These are phyloP conservation scores for Fusarium cyanostomum DNA, from an alignment of 2,329 filamentous ascomycete species.

Conservation along the genomic window DNA sequence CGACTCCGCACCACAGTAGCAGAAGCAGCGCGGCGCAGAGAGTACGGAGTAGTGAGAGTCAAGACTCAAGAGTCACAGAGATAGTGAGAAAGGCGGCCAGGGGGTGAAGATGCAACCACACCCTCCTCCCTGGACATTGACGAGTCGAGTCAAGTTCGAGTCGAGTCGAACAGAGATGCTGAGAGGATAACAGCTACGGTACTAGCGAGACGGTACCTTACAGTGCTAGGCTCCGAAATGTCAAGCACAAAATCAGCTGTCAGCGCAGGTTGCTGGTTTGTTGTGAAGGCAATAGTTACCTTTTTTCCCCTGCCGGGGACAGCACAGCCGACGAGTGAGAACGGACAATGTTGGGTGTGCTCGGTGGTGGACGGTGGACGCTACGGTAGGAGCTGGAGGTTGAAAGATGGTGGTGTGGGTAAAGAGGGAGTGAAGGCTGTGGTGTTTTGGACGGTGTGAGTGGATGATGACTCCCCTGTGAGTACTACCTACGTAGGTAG, in stretches of 20 bases:
- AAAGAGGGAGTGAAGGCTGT: conserved; percentile 5
- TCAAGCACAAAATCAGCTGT: conserved; percentile 13
- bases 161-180: not conserved
- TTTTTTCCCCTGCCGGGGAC: not conserved
- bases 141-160: not conserved
- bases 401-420: conserved; percentile 15
- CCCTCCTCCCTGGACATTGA: conserved; percentile 2
- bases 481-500: conserved; percentile 6
- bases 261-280: conserved; percentile 8
- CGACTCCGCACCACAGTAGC: conserved; percentile 6
- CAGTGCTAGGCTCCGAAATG: conserved; percentile 7
- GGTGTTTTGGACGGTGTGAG: conserved; percentile 8
- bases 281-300: not conserved
- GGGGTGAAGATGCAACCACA: conserved; percentile 4
- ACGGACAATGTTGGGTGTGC: not conserved
- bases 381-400: not conserved
- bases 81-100: not conserved
- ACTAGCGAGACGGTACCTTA: conserved; percentile 12
- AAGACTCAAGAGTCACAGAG: conserved; percentile 3
- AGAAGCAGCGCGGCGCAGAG: conserved; percentile 1
- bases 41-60: not conserved
- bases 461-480: not conserved
- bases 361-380: not conserved
- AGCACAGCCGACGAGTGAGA: conserved; percentile 1
- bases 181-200: not conserved